Conservation (phyloP, 345 rosid species). For the Pugionium dolabratum region DNA sequence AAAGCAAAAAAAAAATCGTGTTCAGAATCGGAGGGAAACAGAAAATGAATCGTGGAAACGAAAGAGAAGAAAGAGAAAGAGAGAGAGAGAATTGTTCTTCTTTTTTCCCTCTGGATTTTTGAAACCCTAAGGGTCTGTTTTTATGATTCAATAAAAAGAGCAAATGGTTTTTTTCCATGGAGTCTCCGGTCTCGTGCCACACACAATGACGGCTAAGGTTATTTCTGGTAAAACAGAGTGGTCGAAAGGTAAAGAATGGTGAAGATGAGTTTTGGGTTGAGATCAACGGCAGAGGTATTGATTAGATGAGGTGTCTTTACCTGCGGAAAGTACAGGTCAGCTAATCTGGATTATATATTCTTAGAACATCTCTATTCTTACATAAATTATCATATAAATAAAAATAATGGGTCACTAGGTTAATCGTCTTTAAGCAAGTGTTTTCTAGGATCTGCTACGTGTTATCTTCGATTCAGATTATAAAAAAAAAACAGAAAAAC, state of each 20-base stretch:
- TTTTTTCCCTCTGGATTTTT: conserved; percentile 14
- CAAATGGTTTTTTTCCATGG: conserved; percentile 21
- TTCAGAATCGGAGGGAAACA: conserved; percentile 5
- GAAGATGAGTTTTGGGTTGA: background rate
- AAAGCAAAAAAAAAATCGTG: background rate
- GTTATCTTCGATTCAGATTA: too few species aligned
- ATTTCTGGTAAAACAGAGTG: conserved; percentile 36
- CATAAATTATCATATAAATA: too few species aligned
- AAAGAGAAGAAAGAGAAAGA: conserved; percentile 10
- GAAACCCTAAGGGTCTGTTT: conserved; percentile 34
- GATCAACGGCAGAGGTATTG: conserved; percentile 27
- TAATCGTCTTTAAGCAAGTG: too few species aligned
- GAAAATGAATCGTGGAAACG: conserved; percentile 20
- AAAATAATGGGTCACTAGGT: too few species aligned
- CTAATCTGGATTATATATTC: conserved; percentile 15
- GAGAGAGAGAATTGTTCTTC: conserved; percentile 17
- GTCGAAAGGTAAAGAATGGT: conserved; percentile 14
- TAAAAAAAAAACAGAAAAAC: too few species aligned
- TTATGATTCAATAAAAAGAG: background rate
- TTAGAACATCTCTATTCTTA: background rate
- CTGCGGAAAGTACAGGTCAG: conserved; percentile 39
- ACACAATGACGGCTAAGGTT: conserved; percentile 3
- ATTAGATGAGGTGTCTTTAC: conserved; percentile 32
- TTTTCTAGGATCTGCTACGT: too few species aligned
- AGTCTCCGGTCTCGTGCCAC: conserved; percentile 3